phyloP scores from a whole-genome alignment of 1,284 basidiomycete species.

The Ceraceosorus guamensis region DNA sequence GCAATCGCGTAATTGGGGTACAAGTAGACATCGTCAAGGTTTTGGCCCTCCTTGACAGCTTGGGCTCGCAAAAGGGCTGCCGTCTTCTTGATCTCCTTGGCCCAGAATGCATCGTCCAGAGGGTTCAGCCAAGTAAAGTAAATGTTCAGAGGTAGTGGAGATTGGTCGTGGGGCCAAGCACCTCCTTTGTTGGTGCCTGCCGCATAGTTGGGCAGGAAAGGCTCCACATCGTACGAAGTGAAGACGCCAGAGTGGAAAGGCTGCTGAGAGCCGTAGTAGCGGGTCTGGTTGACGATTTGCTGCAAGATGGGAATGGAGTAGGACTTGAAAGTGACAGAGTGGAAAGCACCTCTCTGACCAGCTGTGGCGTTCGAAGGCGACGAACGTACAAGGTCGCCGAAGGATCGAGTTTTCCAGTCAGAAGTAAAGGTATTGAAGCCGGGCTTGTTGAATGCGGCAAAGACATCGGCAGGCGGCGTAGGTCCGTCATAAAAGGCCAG shows the following conservation, averaged over 20 bases:
- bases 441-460: slow-evolving; percentile 18
- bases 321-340: neutral
- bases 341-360: slow-evolving; percentile 26
- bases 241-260: slow-evolving; percentile 17
- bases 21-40: slow-evolving; percentile 21
- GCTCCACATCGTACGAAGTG: slow-evolving; percentile 38
- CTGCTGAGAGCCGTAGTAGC: slow-evolving; percentile 15
- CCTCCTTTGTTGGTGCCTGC: slow-evolving; percentile 10
- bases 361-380: slow-evolving; percentile 17
- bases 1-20: slow-evolving; percentile 38
- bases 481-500: slow-evolving; percentile 31
- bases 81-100: slow-evolving; percentile 16
- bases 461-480: slow-evolving; percentile 16
- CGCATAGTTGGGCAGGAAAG: slow-evolving; percentile 20
- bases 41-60: slow-evolving; percentile 28
- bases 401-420: slow-evolving; percentile 23
- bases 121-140: slow-evolving; percentile 33
- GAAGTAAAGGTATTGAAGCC: slow-evolving; percentile 13
- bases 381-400: slow-evolving; percentile 19
- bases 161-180: slow-evolving; percentile 25
- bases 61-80: slow-evolving; percentile 17
- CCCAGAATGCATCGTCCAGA: slow-evolving; percentile 25
- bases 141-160: slow-evolving; percentile 31
- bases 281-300: slow-evolving; percentile 23
- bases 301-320: slow-evolving; percentile 24